Evolutionary conservation across 495 filamentous ascomycete genomes (phyloP).

Genomic region (Aspergillus indologenus): DNA sequence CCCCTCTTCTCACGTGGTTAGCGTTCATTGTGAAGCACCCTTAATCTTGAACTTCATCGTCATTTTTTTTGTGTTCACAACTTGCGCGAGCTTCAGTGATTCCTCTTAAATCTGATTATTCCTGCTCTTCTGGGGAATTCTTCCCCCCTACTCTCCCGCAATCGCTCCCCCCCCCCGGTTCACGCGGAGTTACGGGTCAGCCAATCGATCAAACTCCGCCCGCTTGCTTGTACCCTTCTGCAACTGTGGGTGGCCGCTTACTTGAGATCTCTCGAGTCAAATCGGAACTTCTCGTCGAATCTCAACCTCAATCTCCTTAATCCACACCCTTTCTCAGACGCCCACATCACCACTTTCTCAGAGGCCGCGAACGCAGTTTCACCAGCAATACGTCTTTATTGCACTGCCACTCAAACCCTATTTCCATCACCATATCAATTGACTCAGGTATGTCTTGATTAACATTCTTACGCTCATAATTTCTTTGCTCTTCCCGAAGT

Average conservation of each 20-base stretch:
- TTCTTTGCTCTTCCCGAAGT: neutral
- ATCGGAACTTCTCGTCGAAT: slow-evolving; percentile 13
- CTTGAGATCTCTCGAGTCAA: slow-evolving; percentile 20
- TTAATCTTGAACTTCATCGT: slow-evolving; percentile 10
- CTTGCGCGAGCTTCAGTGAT: slow-evolving; percentile 10
- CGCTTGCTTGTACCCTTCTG: slow-evolving; percentile 17
- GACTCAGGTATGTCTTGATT: neutral
- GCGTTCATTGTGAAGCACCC: neutral
- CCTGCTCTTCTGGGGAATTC: slow-evolving; percentile 48
- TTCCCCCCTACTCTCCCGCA: slow-evolving; percentile 1
- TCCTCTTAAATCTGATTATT: slow-evolving; percentile 35
- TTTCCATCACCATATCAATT: neutral
- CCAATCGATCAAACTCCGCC: slow-evolving; percentile 16
- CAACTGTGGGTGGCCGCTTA: slow-evolving; percentile 24
- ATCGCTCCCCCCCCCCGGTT: slow-evolving; percentile 4
- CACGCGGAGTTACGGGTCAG: slow-evolving; percentile 10
- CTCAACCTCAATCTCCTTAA: neutral
- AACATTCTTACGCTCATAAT: neutral
- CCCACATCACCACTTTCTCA: neutral
- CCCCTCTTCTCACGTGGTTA: slow-evolving; percentile 25
- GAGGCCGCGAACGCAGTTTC: neutral
- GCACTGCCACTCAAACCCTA: neutral
- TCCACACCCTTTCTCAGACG: neutral
- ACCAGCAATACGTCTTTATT: neutral
- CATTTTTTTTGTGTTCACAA: slow-evolving; percentile 12